Evolutionary conservation across 176 grass and related monocot genomes (phyloP).

Genomic region (Triticum monococcum): DNA sequence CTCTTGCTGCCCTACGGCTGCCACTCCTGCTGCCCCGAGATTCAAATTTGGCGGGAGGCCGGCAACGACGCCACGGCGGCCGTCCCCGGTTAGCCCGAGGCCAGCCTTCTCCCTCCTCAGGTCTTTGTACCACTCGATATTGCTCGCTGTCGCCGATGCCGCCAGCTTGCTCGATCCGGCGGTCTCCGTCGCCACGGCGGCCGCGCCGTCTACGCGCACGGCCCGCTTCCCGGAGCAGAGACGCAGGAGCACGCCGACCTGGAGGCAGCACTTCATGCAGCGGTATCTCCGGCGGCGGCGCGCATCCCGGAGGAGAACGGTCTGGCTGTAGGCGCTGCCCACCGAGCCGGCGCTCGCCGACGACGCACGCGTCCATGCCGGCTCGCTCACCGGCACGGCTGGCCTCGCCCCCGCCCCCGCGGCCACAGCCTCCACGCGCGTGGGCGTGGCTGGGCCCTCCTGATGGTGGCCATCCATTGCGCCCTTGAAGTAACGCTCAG

Average conservation of each 20-base stretch:
- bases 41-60: constrained; percentile 29
- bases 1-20: constrained; percentile 29
- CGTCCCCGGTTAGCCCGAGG: constrained; percentile 11
- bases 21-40: constrained; percentile 35
- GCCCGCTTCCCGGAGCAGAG: constrained; percentile 57
- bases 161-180: neutral
- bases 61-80: constrained; percentile 13
- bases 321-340: constrained; percentile 54
- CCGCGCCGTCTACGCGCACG: constrained; percentile 35
- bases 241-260: constrained; percentile 50
- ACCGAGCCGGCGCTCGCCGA: constrained; percentile 33
- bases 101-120: constrained; percentile 46
- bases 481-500: constrained; percentile 73
- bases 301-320: constrained; percentile 33
- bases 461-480: constrained; percentile 22
- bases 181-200: neutral
- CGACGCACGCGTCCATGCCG: constrained; percentile 7
- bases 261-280: constrained; percentile 39
- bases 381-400: constrained; percentile 4
- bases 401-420: neutral
- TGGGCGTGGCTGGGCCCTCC: neutral
- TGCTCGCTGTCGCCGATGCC: neutral
- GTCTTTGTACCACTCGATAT: constrained; percentile 44
- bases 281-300: neutral
- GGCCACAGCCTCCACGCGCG: neutral